These are phyloP conservation scores for Limtongia smithiae DNA, from an alignment of 805 yeast genomes.

Conservation along the genomic window DNA sequence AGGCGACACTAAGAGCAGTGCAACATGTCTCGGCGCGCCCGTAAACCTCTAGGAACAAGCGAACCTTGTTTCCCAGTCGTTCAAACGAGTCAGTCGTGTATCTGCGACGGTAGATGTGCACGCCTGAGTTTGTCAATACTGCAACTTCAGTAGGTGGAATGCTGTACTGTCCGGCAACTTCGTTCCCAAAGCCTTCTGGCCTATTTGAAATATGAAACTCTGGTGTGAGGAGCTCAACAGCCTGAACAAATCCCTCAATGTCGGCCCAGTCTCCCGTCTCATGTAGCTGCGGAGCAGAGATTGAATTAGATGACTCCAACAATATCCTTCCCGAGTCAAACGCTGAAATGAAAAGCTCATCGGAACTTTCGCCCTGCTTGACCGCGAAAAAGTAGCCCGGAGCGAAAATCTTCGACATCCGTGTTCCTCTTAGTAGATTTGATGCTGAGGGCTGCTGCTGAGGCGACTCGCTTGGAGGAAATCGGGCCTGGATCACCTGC, in stretches of 20 bases:
- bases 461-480: slow-evolving; percentile 41
- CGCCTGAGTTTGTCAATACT: slow-evolving; percentile 73
- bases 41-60: slow-evolving; percentile 68
- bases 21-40: slow-evolving; percentile 90
- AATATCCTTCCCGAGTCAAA: slow-evolving; percentile 73
- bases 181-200: slow-evolving; percentile 81
- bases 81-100: slow-evolving; percentile 78
- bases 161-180: slow-evolving; percentile 80
- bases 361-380: slow-evolving; percentile 37
- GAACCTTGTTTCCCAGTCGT: slow-evolving; percentile 59
- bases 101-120: slow-evolving; percentile 70
- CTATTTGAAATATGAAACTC: slow-evolving; percentile 66
- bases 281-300: slow-evolving; percentile 41
- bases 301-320: slow-evolving; percentile 31
- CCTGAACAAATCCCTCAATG: slow-evolving; percentile 60
- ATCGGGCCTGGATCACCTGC: slow-evolving; percentile 43
- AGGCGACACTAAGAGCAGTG: slow-evolving; percentile 77
- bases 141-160: slow-evolving; percentile 65
- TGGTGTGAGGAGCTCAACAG: slow-evolving; percentile 67
- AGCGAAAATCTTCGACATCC: slow-evolving; percentile 59
- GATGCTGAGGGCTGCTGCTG: slow-evolving; percentile 22
- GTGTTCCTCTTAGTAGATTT: slow-evolving; percentile 48
- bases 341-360: slow-evolving; percentile 65
- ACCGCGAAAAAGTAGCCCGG: slow-evolving; percentile 86
- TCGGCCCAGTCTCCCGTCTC: slow-evolving; percentile 80